Evolutionary conservation across 805 yeast species (phyloP).

Genomic region (Saccharomyces jurei): DNA sequence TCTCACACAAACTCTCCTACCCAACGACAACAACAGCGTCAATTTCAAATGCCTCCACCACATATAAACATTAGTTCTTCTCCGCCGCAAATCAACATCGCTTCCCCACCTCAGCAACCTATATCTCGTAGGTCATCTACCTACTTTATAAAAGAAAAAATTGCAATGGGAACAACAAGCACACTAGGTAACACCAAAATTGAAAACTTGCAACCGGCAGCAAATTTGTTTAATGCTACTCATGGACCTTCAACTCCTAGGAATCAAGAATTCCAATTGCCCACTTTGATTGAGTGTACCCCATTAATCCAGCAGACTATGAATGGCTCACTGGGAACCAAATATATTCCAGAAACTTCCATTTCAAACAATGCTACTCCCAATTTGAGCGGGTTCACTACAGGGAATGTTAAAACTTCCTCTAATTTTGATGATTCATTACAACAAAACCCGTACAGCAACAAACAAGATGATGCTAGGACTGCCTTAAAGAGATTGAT

Average conservation of each 20-base stretch:
- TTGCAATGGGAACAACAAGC: neutral
- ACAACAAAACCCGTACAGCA: slow-evolving; percentile 4
- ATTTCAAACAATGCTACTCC: neutral
- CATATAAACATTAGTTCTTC: slow-evolving; percentile 4
- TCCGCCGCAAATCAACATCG: neutral
- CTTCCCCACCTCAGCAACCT: neutral
- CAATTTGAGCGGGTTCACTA: neutral
- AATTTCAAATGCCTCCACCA: neutral
- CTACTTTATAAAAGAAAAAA: neutral
- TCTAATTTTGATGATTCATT: neutral
- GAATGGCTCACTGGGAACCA: slow-evolving; percentile 23
- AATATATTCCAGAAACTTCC: slow-evolving; percentile 12
- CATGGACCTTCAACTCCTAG: slow-evolving; percentile 13
- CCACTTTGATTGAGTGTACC: slow-evolving; percentile 23
- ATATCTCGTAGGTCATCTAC: neutral
- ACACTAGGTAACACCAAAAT: slow-evolving; percentile 1
- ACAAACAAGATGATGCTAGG: slow-evolving; percentile 26
- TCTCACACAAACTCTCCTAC: neutral
- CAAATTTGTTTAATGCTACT: neutral
- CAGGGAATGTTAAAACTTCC: slow-evolving; percentile 1
- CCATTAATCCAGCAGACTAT: slow-evolving; percentile 29
- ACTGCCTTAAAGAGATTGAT: slow-evolving; percentile 25
- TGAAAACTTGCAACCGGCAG: neutral
- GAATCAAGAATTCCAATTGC: slow-evolving; percentile 8
- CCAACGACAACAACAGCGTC: neutral